phyloP scores from a whole-genome alignment of 83 land plant genomes.

The Picea abies region DNA sequence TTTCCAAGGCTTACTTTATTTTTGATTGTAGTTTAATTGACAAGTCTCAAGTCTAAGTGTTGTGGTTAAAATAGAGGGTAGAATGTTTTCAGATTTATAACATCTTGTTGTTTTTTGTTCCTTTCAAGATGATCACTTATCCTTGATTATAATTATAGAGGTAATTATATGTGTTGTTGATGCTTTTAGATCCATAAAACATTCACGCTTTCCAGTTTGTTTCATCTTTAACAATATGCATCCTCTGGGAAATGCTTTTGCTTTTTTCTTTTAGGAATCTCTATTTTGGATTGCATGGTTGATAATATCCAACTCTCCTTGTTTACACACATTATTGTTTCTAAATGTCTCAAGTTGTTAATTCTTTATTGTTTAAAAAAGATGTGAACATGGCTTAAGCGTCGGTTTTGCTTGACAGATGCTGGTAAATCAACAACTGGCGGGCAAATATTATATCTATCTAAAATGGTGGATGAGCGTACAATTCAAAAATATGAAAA shows the following conservation, averaged over 20 bases:
- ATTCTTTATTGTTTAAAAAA: not conserved
- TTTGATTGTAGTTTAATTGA: too few relatives aligned
- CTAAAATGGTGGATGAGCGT: constrained; percentile 95
- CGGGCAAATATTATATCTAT: constrained; percentile 91
- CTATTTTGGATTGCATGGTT: too few relatives aligned
- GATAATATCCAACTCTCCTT: not conserved
- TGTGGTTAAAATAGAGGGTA: too few relatives aligned
- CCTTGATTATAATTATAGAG: not conserved
- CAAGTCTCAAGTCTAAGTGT: too few relatives aligned
- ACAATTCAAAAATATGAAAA: constrained; percentile 99
- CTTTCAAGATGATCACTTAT: not conserved
- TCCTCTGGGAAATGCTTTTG: not conserved
- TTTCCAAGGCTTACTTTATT: too few relatives aligned
- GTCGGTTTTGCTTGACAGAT: constrained; percentile 51
- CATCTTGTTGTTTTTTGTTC: not conserved
- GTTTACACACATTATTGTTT: not conserved
- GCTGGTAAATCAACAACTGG: constrained; percentile 99
- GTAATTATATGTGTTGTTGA: not conserved
- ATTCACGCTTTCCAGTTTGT: not conserved
- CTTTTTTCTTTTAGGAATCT: not conserved
- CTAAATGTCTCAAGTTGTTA: not conserved
- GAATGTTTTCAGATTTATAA: too few relatives aligned
- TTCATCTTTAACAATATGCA: not conserved
- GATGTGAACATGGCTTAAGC: not conserved
- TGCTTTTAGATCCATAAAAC: not conserved